Evolutionary conservation across 441 rosid genomes (phyloP).

Genomic region (Adansonia gregorii): DNA sequence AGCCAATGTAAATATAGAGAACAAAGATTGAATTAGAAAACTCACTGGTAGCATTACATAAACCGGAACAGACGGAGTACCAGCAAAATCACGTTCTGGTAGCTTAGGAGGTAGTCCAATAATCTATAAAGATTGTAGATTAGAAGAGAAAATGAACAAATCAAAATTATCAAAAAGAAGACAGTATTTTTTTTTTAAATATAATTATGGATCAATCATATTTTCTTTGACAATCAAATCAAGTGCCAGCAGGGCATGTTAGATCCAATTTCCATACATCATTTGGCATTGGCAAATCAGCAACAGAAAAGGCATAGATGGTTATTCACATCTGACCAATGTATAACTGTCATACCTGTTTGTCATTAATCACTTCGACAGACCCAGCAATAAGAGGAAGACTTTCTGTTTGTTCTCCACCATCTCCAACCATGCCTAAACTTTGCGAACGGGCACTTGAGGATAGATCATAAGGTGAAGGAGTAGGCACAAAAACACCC

Average conservation of each 20-base stretch:
- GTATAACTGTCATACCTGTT: conserved; percentile 64
- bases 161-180: conserved; percentile 6
- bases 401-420: conserved; percentile 53
- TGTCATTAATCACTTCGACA: conserved; percentile 54
- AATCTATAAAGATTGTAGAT: conserved; percentile 47
- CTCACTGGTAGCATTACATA: conserved; percentile 97
- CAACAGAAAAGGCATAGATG: conserved; percentile 4
- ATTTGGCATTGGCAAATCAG: conserved; percentile 10
- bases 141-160: conserved; percentile 25
- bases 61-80: conserved; percentile 80
- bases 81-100: conserved; percentile 79
- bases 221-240: conserved; percentile 16
- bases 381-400: conserved; percentile 57
- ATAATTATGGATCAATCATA: conserved; percentile 14
- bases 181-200: not conserved
- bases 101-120: conserved; percentile 57
- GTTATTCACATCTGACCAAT: conserved; percentile 6
- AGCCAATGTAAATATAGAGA: not conserved
- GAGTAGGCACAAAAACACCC: conserved; percentile 69
- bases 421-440: conserved; percentile 60
- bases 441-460: conserved; percentile 52
- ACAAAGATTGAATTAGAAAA: conserved; percentile 28
- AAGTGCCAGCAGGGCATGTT: conserved; percentile 2
- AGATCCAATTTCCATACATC: not conserved
- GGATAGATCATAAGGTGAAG: conserved; percentile 66